Percentiles rank a stretch among this genome's conserved stretches.
phyloP scores from a whole-genome alignment of 2,329 filamentous ascomycete species.

The Myriosclerotinia curreyana region DNA sequence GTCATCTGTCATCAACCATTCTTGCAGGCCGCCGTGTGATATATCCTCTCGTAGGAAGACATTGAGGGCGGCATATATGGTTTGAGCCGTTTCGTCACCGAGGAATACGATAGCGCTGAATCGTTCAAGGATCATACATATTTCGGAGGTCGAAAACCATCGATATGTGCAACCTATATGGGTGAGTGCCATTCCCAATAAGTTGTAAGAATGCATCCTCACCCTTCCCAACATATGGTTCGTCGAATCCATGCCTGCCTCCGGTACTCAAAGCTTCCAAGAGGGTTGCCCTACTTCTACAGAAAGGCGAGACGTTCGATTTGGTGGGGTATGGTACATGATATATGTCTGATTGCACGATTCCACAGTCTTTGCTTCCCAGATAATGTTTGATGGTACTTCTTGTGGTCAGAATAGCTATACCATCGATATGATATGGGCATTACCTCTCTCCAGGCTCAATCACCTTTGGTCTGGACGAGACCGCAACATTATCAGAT shows the following conservation, averaged over 20 bases:
- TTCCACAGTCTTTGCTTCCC: slow-evolving; percentile 32
- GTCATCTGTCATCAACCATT: slow-evolving; percentile 41
- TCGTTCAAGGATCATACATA: slow-evolving; percentile 46
- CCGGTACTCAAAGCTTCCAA: slow-evolving; percentile 44
- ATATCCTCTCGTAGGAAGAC: slow-evolving; percentile 45
- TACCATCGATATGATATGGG: not conserved
- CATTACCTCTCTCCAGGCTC: slow-evolving; percentile 28
- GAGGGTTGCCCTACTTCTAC: slow-evolving; percentile 37
- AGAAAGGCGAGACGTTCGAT: slow-evolving; percentile 29
- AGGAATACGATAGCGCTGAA: slow-evolving; percentile 45
- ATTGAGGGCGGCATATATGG: slow-evolving; percentile 46
- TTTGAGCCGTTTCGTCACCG: slow-evolving; percentile 43
- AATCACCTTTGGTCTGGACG: not conserved
- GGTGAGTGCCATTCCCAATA: not conserved
- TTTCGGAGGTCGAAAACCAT: slow-evolving; percentile 44
- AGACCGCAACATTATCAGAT: not conserved
- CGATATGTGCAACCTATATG: slow-evolving; percentile 43
- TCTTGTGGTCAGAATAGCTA: not conserved
- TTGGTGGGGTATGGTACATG: slow-evolving; percentile 25
- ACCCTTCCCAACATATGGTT: slow-evolving; percentile 40
- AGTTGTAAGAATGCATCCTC: not conserved
- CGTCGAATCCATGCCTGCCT: slow-evolving; percentile 43
- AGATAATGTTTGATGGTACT: slow-evolving; percentile 30
- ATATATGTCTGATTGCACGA: slow-evolving; percentile 30
- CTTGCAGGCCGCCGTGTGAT: slow-evolving; percentile 41